Base-by-base conservation (phyloP, 2,329 filamentous ascomycete genomes). In the Cladosporium oxysporum region DNA sequence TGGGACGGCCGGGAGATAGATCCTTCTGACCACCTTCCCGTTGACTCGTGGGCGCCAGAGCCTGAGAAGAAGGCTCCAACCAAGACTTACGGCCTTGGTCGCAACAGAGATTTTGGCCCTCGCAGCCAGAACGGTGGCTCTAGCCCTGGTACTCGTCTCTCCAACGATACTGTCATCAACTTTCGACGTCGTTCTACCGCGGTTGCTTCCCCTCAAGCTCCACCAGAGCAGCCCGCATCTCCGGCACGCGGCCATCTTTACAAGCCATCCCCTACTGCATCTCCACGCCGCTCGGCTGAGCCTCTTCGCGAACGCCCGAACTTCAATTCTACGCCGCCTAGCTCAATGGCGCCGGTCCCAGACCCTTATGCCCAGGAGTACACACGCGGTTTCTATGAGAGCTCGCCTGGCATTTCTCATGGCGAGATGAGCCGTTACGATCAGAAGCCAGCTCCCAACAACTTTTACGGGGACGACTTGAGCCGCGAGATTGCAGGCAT, bases 1-100 rank as follows among this genome's bases (percentile, higher is more conserved):
- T 84, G 90, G 69, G 90, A 92, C 74, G 91, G 91, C 7, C 84
- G 89, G 64, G 89, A 92, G 72, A 85, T 94, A 64, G 91, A 94
- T 73, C 91, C 91, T 0, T 92, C 90, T 0, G 91, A 94, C 76
- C 91, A 93, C 74, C 82, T 93, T 16, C 91, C 91, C 0, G 86
- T 92, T 75, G 88, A 91, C 64, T 87, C 87, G 1, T 93, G 90
- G 90, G 90, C 90, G 1, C 90, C 90, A 0, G 90, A 93, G 72
- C 90, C 90, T 0, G 89, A 91, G 70, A 83, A 84, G 26, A 90
- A 88, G 66, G 74, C 72, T 5, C 75, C 76, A 1, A 72, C 68
- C 33, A 77, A 77, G 66, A 74, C 73, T 8, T 77, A 78, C 58
- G 76, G 75, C 4, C 69, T 73, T 12, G 75, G 76, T 8, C 69